Base-by-base conservation (phyloP, 768 basidiomycete species). In the Boletus bicolor region DNA sequence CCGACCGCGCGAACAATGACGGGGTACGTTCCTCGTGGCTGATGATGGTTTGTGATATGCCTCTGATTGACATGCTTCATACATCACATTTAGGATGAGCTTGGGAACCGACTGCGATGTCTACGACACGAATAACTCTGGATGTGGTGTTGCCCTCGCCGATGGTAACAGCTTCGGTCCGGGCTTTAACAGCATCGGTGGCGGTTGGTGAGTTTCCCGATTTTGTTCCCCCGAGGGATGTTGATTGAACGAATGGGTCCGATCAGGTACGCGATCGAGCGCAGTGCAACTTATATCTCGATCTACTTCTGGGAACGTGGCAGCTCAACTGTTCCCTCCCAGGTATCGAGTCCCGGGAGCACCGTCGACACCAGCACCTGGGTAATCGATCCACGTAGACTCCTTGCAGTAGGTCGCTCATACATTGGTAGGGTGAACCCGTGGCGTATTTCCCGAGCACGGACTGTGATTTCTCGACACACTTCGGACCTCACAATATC, bases 371-470 rank as follows among this genome's bases (percentile, higher is more conserved):
- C 64, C 15, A 54, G 47, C 26, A 44, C 17, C 17, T 68, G 68
- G 62, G 70, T 68, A 39, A 51, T 19, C 9, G 21, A 32, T 44
- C 34, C 37, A 2, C 5, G 17, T 35, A 12, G 14, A 38, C 44
- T 32, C 41, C 21, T n/a, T 17, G 37, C 26, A 7, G 7, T 24
- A 15, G 2, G 11, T 44, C 24, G 17, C 51, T 54, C 21, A 50
- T n/a, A 5, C 21, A 17, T 9, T 9, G 15, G 10, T 17, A 83
- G 83, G 85, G 86, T 7, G 78, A 71, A 0, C 86, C 87, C 2
- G 65, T 70, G 8, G 87, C 85, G 4, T 75, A 74, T 63, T 89
- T 88, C 71, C 85, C 85, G 3, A 77, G 73, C 64, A 82, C 77
- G 6, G 72, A 76, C 53, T 91, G 87, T 64, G 73, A 85, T 57